Evolutionary conservation across 2,329 filamentous ascomycete species (phyloP), one percentile per base, ranked within the genome.

Genomic region (Nemania abortiva): DNA sequence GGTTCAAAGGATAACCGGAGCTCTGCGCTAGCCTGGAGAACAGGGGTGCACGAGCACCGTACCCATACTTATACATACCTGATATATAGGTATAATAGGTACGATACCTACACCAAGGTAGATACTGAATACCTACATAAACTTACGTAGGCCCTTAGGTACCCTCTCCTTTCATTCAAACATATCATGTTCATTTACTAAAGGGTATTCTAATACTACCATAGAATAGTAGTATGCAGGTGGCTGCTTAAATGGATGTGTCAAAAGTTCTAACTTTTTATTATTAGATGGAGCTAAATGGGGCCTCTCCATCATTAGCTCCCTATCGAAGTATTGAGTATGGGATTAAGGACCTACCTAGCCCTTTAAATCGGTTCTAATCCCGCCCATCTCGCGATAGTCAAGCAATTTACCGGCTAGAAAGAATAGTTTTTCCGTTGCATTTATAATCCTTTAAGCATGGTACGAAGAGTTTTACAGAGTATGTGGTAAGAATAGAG

Each of bases 1-100:
- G n/a, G 27, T 56, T 29, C 27, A 37, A 13, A 55, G 42, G 37
- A 34, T 47, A 45, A 34, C 34, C 52, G 49, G 24, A 52, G 49
- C 49, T 15, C 49, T 7, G 24, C 49, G n/a, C 49, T 52, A 29
- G 49, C 54, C 60, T 27, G 50, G 60, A 56, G 52, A 56, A 63
- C 60, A 34, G 47, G 52, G 50, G 29, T 56, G 50, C n/a, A 27
- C 42, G 15, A 37, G 34, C 34, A 37, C 34, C 11, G 34, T 37
- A 37, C 11, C 34, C 34, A 37, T 37, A 37, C 34, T 11, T 37
- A 54, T 39, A 24, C 20, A 11, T 24, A 53, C 11, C 34, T 37
- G 5, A 2, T 5, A 37, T 37, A 37, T 37, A 37, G 34, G 34
- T 37, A 37, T 6, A 7, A 9, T 37, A 27, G 24, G 24, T 27